These are phyloP conservation scores for Guillardia theta DNA, from an alignment of 78 protist genomes.

Conservation along the genomic window DNA sequence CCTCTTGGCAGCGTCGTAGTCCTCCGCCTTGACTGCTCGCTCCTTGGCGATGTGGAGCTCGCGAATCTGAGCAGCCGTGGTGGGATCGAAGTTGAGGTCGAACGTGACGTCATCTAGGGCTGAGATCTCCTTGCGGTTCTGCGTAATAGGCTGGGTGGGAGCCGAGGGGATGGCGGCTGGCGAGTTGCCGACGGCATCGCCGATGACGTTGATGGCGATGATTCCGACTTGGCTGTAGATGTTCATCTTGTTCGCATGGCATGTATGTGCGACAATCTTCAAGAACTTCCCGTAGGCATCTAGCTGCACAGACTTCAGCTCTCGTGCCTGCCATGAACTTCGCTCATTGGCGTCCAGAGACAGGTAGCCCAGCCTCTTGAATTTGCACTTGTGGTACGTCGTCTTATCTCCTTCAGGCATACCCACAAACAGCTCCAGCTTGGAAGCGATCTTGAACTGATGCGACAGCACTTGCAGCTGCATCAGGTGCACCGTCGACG, in stretches of 20 bases:
- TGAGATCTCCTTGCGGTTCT: neutral
- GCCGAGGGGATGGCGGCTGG: too few relatives aligned
- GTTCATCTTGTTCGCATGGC: slow-evolving; percentile 60
- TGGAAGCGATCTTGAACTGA: slow-evolving; percentile 45
- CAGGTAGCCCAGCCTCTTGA: slow-evolving; percentile 49
- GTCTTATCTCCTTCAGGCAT: neutral
- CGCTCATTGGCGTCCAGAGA: slow-evolving; percentile 31
- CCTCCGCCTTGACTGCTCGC: slow-evolving; percentile 39
- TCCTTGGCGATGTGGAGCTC: neutral
- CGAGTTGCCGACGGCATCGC: too few relatives aligned
- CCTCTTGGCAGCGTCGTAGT: slow-evolving; percentile 58
- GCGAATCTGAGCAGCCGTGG: neutral
- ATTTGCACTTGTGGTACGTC: neutral
- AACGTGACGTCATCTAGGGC: neutral
- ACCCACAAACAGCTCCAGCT: slow-evolving; percentile 53
- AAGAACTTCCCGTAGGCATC: neutral
- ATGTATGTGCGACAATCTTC: slow-evolving; percentile 39
- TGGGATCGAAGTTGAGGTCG: slow-evolving; percentile 36
- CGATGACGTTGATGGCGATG: slow-evolving; percentile 41
- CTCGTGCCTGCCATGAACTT: slow-evolving; percentile 41
- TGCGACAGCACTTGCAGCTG: slow-evolving; percentile 47
- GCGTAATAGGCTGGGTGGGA: too few relatives aligned
- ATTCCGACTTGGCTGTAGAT: slow-evolving; percentile 54
- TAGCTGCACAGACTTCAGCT: slow-evolving; percentile 54
- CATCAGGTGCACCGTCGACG: neutral